These are phyloP conservation scores for Ganoderma multipileum DNA, from an alignment of 1,284 basidiomycete species.

Conservation along the genomic window DNA sequence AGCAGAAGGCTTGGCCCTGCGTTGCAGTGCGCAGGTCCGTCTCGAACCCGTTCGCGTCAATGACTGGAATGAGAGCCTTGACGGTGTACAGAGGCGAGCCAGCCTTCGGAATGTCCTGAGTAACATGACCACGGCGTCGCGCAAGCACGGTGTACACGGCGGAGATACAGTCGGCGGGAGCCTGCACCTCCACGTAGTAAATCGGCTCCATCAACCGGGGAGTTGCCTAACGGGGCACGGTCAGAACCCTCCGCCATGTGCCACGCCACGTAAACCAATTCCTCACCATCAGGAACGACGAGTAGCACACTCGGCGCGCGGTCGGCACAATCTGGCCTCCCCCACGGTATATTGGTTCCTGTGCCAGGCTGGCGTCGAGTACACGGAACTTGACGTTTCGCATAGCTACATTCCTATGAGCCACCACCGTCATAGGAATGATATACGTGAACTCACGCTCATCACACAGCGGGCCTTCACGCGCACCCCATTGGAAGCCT, in stretches of 20 bases:
- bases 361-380: conserved; percentile 89
- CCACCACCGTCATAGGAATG: conserved; percentile 11
- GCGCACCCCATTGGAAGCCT: conserved; percentile 99
- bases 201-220: conserved; percentile 96
- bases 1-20: conserved; percentile 96
- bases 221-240: conserved; percentile 65
- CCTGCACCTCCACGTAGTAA: conserved; percentile 98
- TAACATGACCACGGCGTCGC: conserved; percentile 95
- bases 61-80: conserved; percentile 96
- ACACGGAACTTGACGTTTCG: conserved; percentile 98
- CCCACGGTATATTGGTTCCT: conserved; percentile 96
- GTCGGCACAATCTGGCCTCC: conserved; percentile 99
- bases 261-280: conserved; percentile 9
- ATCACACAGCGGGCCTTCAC: conserved; percentile 97
- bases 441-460: conserved; percentile 77
- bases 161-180: conserved; percentile 97
- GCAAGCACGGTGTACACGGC: conserved; percentile 98
- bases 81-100: conserved; percentile 98
- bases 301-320: conserved; percentile 96
- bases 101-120: conserved; percentile 96
- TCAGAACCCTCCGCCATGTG: conserved; percentile 8
- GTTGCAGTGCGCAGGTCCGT: conserved; percentile 97
- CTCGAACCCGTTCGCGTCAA: conserved; percentile 99
- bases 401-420: conserved; percentile 69
- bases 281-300: conserved; percentile 94